Evolutionary conservation across 805 yeast genomes (phyloP), one percentile per base, ranked within the genome.

Genomic region (Schwanniomyces vanrijiae): DNA sequence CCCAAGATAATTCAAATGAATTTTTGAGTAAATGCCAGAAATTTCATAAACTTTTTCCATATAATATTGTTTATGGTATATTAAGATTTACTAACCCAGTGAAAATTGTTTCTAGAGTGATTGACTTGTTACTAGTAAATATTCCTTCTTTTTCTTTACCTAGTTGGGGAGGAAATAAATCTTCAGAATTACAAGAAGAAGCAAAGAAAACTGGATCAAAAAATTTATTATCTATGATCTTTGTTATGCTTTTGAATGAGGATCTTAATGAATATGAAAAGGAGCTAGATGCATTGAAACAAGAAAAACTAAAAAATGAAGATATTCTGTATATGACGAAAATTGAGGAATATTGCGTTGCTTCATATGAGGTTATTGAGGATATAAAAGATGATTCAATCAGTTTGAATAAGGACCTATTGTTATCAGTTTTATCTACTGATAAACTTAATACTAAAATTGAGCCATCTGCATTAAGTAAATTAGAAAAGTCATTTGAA

Each of bases 11-110:
- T 51, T 83, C 96, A 1, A 81, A 83, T 49, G 96, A 89, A 55
- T 71, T 88, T 55, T 83, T 86, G 55, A 75, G 78, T 10, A 90
- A 89, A 59, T 69, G 87, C 26, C 81, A 82, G 52, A 80, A 84
- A 47, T 68, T 94, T 34, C 97, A 92, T 66, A 68, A 76, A 26
- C 59, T 89, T 49, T 81, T 92, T 69, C 99, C 98, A 0, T 94
- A 92, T 63, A 69, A 78, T 1, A 61, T 92, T 29, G 80, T 91
- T 64, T 83, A 84, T 37, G 88, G 88, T 18, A 86, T 92, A 19
- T 65, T 94, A 59, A 78, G 83, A 58, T 82, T 86, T 49, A 89
- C 98, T 0, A 92, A 92, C 59, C 98, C 99, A 2, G 81, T 90
- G 67, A 80, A 85, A 37, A 83, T 92, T 22, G 82, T 89, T 70